A percentile compares a stretch with the other conserved stretches of the same genome.
These are phyloP conservation scores for Phytophthora megakarya DNA, from an alignment of 352 stramenopile genomes.

Conservation along the genomic window DNA sequence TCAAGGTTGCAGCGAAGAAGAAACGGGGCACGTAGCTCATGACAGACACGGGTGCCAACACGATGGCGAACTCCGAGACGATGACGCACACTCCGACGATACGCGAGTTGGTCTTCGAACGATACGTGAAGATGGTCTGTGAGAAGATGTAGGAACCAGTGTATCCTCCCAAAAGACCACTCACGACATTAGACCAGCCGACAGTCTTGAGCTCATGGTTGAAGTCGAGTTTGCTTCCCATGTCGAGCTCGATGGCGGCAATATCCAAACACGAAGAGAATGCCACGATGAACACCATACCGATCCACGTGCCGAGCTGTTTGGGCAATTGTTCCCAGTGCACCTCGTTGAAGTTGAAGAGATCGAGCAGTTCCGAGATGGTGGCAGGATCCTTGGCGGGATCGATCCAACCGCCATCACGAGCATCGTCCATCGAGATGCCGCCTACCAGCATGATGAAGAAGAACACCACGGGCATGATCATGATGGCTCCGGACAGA, in stretches of 20 bases:
- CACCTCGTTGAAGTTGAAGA: conserved; percentile 92
- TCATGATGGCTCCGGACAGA: conserved; percentile 79
- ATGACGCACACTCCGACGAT: conserved; percentile 92
- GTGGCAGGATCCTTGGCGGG: conserved; percentile 56
- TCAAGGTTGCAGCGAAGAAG: conserved; percentile 96
- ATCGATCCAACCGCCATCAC: conserved; percentile 91
- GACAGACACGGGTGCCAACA: conserved; percentile 90
- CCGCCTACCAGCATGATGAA: conserved; percentile 72
- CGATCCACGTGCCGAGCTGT: conserved; percentile 90
- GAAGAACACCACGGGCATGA: conserved; percentile 93
- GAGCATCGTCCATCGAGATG: conserved; percentile 88
- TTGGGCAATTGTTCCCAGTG: conserved; percentile 89
- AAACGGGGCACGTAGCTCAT: conserved; percentile 95
- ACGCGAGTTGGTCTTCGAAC: conserved; percentile 88
- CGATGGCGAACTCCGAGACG: conserved; percentile 79
- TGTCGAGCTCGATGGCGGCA: conserved; percentile 96
- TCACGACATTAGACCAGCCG: conserved; percentile 96
- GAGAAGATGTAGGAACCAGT: conserved; percentile 98
- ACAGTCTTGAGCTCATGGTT: conserved; percentile 94
- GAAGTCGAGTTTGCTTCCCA: conserved; percentile 93
- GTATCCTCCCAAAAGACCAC: conserved; percentile 94
- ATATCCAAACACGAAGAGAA: conserved; percentile 97
- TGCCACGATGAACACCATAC: conserved; percentile 98
- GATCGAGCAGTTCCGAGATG: conserved; percentile 69
- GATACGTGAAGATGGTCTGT: conserved; percentile 98